These are phyloP conservation scores for Spinellus fusiger DNA, from an alignment of 192 early-diverging fungal genomes.

Conservation along the genomic window DNA sequence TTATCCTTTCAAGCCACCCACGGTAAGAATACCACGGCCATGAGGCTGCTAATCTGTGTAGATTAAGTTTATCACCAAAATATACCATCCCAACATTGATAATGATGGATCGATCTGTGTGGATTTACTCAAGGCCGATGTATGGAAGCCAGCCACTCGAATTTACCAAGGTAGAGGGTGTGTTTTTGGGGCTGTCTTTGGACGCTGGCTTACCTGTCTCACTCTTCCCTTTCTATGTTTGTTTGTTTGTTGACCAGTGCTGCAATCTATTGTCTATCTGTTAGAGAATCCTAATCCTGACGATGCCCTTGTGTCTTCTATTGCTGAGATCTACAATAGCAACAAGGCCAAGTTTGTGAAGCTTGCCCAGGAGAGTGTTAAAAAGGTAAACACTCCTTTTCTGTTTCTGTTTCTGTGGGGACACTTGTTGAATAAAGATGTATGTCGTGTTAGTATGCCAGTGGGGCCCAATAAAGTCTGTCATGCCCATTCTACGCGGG, in stretches of 20 bases:
- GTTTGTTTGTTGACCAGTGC: conserved; percentile 35
- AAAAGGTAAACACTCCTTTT: conserved; percentile 41
- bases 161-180: conserved; percentile 47
- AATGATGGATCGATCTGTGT: conserved; percentile 79
- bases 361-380: conserved; percentile 68
- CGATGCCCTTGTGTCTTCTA: conserved; percentile 67
- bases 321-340: conserved; percentile 67
- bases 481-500: too few relatives aligned
- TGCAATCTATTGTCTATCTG: conserved; percentile 55
- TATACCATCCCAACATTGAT: conserved; percentile 73
- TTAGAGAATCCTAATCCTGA: conserved; percentile 76
- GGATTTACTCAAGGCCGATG: conserved; percentile 67
- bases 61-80: conserved; percentile 70
- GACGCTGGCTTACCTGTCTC: background rate
- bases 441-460: too few relatives aligned
- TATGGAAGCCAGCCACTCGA: conserved; percentile 82
- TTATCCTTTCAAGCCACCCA: conserved; percentile 81
- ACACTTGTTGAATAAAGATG: too few relatives aligned
- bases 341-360: conserved; percentile 59
- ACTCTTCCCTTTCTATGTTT: background rate
- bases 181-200: background rate
- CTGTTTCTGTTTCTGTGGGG: too few relatives aligned
- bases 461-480: too few relatives aligned
- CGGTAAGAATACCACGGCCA: conserved; percentile 32
- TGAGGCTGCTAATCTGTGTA: conserved; percentile 12